Evolutionary conservation across 495 filamentous ascomycete species (phyloP).

Genomic region (Aeminium ludgeri): DNA sequence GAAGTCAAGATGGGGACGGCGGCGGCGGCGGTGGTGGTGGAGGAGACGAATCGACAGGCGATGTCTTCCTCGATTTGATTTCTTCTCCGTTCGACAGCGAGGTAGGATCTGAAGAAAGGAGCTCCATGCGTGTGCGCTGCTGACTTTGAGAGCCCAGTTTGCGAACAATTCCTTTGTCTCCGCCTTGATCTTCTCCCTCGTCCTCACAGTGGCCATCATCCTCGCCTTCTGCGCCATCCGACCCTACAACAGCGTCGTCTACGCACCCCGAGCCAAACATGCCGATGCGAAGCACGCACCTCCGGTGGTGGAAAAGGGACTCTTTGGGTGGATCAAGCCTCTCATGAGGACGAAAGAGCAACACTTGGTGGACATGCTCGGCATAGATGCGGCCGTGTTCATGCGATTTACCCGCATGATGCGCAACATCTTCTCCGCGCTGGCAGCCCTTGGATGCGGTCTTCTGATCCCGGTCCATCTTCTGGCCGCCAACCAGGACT

Average conservation of each 20-base stretch:
- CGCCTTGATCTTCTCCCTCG: conserved; percentile 44
- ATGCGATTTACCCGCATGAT: conserved; percentile 81
- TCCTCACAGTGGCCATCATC: conserved; percentile 45
- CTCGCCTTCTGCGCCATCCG: conserved; percentile 75
- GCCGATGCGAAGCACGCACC: conserved; percentile 82
- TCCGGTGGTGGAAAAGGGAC: conserved; percentile 71
- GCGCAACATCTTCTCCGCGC: conserved; percentile 64
- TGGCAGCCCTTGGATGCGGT: conserved; percentile 56
- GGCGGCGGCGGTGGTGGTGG: background rate
- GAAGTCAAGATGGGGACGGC: background rate
- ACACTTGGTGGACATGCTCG: conserved; percentile 57
- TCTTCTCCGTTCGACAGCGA: conserved; percentile 19
- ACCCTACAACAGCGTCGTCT: conserved; percentile 77
- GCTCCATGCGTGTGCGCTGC: background rate
- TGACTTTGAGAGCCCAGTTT: conserved; percentile 28
- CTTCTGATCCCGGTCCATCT: conserved; percentile 78
- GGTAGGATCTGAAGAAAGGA: conserved; percentile 8
- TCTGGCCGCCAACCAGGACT: conserved; percentile 27
- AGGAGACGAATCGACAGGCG: conserved; percentile 9
- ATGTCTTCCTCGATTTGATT: conserved; percentile 22
- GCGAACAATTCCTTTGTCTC: conserved; percentile 51
- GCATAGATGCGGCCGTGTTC: conserved; percentile 83
- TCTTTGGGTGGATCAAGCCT: conserved; percentile 72
- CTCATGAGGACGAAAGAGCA: conserved; percentile 59
- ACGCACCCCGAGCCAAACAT: conserved; percentile 87